A percentile compares a stretch with the other conserved stretches of the same genome.
Evolutionary conservation across 2,329 filamentous ascomycete species (phyloP).

Genomic region (Aspergillus awamori): DNA sequence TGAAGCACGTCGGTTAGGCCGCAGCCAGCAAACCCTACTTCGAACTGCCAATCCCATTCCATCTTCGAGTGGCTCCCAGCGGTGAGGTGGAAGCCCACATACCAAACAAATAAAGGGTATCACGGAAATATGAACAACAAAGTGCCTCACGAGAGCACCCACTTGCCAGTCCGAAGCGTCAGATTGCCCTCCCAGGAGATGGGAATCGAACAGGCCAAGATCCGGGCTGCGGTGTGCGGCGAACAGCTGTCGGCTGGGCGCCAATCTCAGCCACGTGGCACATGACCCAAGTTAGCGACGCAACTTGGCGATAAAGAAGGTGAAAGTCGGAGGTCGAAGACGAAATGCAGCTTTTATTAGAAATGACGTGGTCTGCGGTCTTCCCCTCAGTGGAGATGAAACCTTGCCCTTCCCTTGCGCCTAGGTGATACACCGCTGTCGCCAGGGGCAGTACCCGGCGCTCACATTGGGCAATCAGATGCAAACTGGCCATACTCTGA

Average conservation of each 20-base stretch:
- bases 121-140: slow-evolving; percentile 14
- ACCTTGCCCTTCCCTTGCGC: slow-evolving; percentile 7
- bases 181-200: neutral
- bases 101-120: slow-evolving; percentile 18
- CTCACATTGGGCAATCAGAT: slow-evolving; percentile 5
- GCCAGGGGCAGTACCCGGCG: neutral
- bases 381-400: slow-evolving; percentile 6
- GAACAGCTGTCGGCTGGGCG: slow-evolving; percentile 16
- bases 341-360: slow-evolving; percentile 5
- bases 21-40: slow-evolving; percentile 11
- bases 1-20: slow-evolving; percentile 12
- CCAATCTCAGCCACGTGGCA: slow-evolving; percentile 19
- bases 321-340: neutral
- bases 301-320: slow-evolving; percentile 11
- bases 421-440: slow-evolving; percentile 6
- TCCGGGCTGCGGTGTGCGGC: slow-evolving; percentile 11
- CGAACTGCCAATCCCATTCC: slow-evolving; percentile 5
- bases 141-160: slow-evolving; percentile 7
- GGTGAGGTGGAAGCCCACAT: slow-evolving; percentile 13
- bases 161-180: neutral
- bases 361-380: slow-evolving; percentile 2
- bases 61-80: slow-evolving; percentile 2
- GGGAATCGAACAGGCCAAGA: neutral
- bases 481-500: slow-evolving; percentile 15
- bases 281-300: slow-evolving; percentile 15